Base-by-base conservation (phyloP, 2,329 filamentous ascomycete species). In the Exophiala oligosperma region DNA sequence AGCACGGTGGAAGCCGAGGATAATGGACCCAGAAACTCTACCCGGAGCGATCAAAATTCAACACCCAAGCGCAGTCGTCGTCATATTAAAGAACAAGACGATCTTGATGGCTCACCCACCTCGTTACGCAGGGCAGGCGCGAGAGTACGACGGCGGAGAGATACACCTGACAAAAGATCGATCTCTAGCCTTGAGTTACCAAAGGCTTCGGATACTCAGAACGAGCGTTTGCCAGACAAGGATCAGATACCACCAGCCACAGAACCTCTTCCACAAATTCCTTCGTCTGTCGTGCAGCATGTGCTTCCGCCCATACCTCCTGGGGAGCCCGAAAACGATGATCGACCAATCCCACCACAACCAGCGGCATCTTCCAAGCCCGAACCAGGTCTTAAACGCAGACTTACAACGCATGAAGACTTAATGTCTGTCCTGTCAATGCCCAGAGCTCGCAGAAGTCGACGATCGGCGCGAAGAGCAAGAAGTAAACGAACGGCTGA, bases 321-420 rank as follows among this genome's bases (percentile, higher is more conserved):
- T 4, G 78, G 80, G 11, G 81, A 85, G 44, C 82, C 82, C 35
- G 44, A 44, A 29, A 17, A 40, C 6, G 12, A 57, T 35, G 32
- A 35, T 35, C 2, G 74, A 71, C 29, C 74, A 74, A 24, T 55
- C 62, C 4, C 66, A 56, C 52, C 32, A 48, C 58, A 40, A 49
- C 21, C 9, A 14, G 40, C 4, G 3, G 2, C 21, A 37, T 47
- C 55, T 28, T 67, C 81, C 76, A 61, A 74, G 81, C 1, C 81
- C 79, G 44, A 70, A 11, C 72, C 67, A 21, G 73, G 73, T 26
- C 76, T 91, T 35, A 91, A 89, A 72, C 84, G 91, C 62, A 85
- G 89, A 59, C 81, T 96, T 40, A 96, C 92, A 3, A 96, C 90
- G 59, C 92, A 97, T 73, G 92, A 92, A 14, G 94, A 99, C 72